Evolutionary conservation across 306 rosid genomes (phyloP), one percentile per base, ranked within the genome.

Genomic region (Delonix regia): DNA sequence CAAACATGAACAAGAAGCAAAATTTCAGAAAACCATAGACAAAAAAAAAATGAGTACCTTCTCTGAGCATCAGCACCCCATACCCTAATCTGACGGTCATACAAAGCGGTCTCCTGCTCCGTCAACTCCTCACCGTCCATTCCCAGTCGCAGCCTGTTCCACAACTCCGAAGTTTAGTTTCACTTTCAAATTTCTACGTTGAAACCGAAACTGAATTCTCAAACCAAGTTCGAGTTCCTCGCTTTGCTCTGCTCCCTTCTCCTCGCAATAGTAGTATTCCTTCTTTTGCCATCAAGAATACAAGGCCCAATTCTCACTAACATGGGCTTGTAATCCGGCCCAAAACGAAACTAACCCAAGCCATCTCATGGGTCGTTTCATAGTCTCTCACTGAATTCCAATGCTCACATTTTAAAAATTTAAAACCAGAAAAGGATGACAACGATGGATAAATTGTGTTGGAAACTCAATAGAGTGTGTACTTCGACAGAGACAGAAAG

Each of bases 51-150:
- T 70, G 18, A 0, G 19, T 16, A 93, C 99, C 99, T 93, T 80
- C 97, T 83, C 78, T 95, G 99, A n/a, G 99, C 96, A 84, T 93
- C 98, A 39, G 96, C 98, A 9, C 99, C 99, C 99, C 99, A 95
- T 85, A 93, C 99, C 91, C 99, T 90, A 90, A 93, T 95, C 64
- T 95, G 99, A 69, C 98, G 99, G 63, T 95, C 99, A 84, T 95
- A 95, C 56, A 95, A 75, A 8, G 97, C 98, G 18, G 99, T 95
- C 85, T 93, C 98, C 75, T 93, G 97, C 77, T 93, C 99, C 49
- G 98, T 95, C 89, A 95, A 87, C 88, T 93, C 89, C 80, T 93
- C 99, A 41, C 97, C 97, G 82, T 90, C 87, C 99, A 96, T 95
- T 88, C 69, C 75, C 21, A 85, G 65, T 30, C 25, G 74, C 75